Evolutionary conservation across 106 monocot genomes (phyloP).

Genomic region (Allium cepa): DNA sequence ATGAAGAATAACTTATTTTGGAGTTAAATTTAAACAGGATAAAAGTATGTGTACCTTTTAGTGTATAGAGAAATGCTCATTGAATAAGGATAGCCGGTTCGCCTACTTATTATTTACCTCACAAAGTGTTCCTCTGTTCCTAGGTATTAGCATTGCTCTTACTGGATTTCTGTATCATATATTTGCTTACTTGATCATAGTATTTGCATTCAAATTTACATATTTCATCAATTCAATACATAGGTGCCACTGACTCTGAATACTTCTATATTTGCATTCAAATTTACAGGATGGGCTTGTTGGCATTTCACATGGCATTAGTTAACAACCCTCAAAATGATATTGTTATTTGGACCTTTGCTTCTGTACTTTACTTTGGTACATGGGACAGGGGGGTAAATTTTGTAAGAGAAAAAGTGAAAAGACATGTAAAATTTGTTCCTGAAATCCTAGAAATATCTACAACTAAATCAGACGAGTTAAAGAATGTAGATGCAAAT

Average conservation of each 20-base stretch:
- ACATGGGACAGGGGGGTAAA: conserved; percentile 31
- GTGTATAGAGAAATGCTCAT: too few relatives aligned
- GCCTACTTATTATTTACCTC: too few relatives aligned
- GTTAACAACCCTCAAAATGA: conserved; percentile 68
- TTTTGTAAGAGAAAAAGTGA: conserved; percentile 33
- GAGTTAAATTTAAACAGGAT: too few relatives aligned
- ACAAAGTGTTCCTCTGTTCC: too few relatives aligned
- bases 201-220: background rate
- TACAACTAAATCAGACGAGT: conserved; percentile 34
- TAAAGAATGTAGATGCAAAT: conserved; percentile 25
- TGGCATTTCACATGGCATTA: conserved; percentile 83
- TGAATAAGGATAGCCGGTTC: too few relatives aligned
- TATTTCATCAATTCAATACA: background rate
- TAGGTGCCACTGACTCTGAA: background rate
- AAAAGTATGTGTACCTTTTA: too few relatives aligned
- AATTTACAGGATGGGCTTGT: conserved; percentile 53
- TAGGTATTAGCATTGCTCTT: too few relatives aligned
- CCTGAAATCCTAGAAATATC: conserved; percentile 53
- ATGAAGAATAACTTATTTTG: too few relatives aligned
- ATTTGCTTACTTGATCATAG: background rate
- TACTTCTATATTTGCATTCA: too few relatives aligned
- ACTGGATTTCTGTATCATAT: background rate
- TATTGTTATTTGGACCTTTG: conserved; percentile 55
- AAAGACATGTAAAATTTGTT: conserved; percentile 25
- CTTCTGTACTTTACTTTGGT: conserved; percentile 59